Evolutionary conservation across 805 yeast genomes (phyloP).

Genomic region (Candida tallmaniae): DNA sequence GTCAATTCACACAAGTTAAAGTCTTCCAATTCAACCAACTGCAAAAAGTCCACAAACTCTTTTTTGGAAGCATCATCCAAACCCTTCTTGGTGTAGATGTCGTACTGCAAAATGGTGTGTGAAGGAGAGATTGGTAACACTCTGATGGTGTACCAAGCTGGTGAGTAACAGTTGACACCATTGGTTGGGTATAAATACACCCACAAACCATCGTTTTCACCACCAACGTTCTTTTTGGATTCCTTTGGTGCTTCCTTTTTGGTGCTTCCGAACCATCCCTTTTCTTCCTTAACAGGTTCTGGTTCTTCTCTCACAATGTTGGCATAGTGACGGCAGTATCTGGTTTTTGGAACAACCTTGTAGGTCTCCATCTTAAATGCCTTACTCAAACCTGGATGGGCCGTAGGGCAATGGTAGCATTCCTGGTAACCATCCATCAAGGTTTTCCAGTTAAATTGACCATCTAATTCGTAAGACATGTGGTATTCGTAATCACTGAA

Average conservation of each 20-base stretch:
- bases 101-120: conserved; percentile 56
- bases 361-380: conserved; percentile 64
- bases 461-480: conserved; percentile 61
- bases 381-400: conserved; percentile 55
- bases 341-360: conserved; percentile 54
- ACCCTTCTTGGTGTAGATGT: conserved; percentile 59
- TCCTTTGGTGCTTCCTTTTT: conserved; percentile 7
- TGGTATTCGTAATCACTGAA: conserved; percentile 59
- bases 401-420: conserved; percentile 66
- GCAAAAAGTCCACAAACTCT: conserved; percentile 61
- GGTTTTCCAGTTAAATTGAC: conserved; percentile 63
- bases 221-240: conserved; percentile 49
- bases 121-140: conserved; percentile 52
- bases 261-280: conserved; percentile 49
- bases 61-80: conserved; percentile 47
- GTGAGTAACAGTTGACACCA: conserved; percentile 61
- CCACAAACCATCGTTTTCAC: conserved; percentile 60
- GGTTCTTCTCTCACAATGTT: conserved; percentile 32
- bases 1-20: conserved; percentile 56
- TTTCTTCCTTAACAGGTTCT: conserved; percentile 20
- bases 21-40: conserved; percentile 51
- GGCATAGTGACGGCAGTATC: conserved; percentile 61
- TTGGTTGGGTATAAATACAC: conserved; percentile 56
- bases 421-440: conserved; percentile 67
- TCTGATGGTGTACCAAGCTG: conserved; percentile 62